Evolutionary conservation across 1,284 basidiomycete species (phyloP).

Genomic region (Trametes polyzona): DNA sequence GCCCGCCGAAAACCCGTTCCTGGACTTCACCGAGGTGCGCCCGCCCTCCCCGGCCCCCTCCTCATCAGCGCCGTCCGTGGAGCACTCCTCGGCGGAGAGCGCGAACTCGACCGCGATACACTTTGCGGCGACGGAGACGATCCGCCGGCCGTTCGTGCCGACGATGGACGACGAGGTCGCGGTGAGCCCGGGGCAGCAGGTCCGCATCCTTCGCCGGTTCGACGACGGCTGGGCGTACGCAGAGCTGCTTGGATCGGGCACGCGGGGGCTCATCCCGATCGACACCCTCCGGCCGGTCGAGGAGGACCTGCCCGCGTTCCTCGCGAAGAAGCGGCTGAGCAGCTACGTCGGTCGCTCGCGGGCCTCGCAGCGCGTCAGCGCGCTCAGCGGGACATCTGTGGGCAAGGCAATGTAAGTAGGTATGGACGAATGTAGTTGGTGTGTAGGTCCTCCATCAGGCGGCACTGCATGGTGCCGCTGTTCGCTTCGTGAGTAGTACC

Average conservation of each 20-base stretch:
- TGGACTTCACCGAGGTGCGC: slow-evolving; percentile 26
- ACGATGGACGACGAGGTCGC: slow-evolving; percentile 62
- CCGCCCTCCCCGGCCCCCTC: slow-evolving; percentile 8
- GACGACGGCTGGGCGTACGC: slow-evolving; percentile 73
- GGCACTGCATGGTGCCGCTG: too few relatives aligned
- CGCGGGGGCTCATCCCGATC: slow-evolving; percentile 55
- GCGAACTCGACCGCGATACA: slow-evolving; percentile 33
- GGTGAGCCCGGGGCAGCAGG: slow-evolving; percentile 53
- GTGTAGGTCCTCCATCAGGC: too few relatives aligned
- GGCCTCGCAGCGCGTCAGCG: slow-evolving; percentile 12
- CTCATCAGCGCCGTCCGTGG: slow-evolving; percentile 11
- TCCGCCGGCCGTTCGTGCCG: slow-evolving; percentile 60
- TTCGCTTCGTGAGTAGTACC: neutral
- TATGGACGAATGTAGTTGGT: too few relatives aligned
- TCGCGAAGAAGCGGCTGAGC: slow-evolving; percentile 52
- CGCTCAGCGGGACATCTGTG: slow-evolving; percentile 16
- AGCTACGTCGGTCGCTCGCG: slow-evolving; percentile 34
- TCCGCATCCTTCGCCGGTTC: slow-evolving; percentile 56
- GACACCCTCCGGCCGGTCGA: slow-evolving; percentile 58
- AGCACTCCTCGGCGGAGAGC: slow-evolving; percentile 28
- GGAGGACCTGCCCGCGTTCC: slow-evolving; percentile 53
- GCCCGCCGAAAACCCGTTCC: slow-evolving; percentile 41
- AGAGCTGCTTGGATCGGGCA: slow-evolving; percentile 35
- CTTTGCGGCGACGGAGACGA: slow-evolving; percentile 46
- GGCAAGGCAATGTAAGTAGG: slow-evolving; percentile 21